Percentiles rank a stretch among this genome's conserved stretches.
Conservation (phyloP, 2,329 filamentous ascomycete species). For the Parafenestella ontariensis region DNA sequence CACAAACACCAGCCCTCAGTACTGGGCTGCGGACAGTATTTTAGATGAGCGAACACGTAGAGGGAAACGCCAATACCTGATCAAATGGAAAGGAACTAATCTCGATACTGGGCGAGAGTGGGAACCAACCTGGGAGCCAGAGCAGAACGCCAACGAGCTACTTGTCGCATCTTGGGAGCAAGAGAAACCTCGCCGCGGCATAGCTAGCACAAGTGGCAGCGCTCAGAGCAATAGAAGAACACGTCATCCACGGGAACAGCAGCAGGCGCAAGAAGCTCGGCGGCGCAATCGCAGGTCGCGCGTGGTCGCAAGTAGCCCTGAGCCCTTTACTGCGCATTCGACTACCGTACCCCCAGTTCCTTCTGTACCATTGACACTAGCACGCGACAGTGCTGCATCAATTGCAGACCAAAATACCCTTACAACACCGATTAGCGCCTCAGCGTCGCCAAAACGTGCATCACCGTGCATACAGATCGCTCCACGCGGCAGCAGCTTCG, state of each 20-base stretch:
- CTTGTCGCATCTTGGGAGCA: constrained; percentile 43
- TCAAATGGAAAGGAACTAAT: constrained; percentile 64
- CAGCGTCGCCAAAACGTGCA: neutral
- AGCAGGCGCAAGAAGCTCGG: neutral
- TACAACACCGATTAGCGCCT: neutral
- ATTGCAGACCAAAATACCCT: neutral
- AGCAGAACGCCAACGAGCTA: constrained; percentile 40
- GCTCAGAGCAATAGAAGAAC: neutral
- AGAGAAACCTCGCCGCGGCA: constrained; percentile 3
- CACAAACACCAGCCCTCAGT: neutral
- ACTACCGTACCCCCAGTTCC: neutral
- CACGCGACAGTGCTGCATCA: neutral
- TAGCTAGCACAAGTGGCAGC: neutral
- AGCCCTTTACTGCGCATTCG: constrained; percentile 4
- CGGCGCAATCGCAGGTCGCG: constrained; percentile 12
- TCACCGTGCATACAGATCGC: constrained; percentile 26
- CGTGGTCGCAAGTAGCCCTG: constrained; percentile 27
- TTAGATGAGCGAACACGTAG: constrained; percentile 25
- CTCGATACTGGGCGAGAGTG: constrained; percentile 58
- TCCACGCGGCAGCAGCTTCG: constrained; percentile 20
- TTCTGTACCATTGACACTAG: constrained; percentile 7
- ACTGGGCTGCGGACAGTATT: constrained; percentile 24
- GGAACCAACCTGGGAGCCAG: constrained; percentile 60
- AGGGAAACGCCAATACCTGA: constrained; percentile 52
- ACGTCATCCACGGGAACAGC: constrained; percentile 1